Evolutionary conservation across 179 eudicot genomes (phyloP), one percentile per base, ranked within the genome.

Genomic region (Silene vulgaris): DNA sequence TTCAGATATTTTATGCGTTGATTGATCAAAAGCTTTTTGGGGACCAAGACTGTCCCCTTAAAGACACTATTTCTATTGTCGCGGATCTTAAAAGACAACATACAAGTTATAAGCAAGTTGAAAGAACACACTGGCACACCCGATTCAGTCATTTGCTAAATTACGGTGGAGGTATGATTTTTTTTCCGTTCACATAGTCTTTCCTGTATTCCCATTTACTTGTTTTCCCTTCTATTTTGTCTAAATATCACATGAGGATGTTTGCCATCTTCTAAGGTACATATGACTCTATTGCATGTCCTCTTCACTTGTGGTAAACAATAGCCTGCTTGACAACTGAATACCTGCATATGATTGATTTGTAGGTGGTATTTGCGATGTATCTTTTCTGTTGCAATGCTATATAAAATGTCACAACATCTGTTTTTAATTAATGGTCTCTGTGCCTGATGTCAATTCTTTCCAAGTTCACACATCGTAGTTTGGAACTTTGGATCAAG

Each of bases 51-150:
- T 83, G 82, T 61, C 83, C 87, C 6, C 76, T 81, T 52, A 82
- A 76, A 45, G 91, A 92, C 82, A 86, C 97, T 29, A 73, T 84
- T 61, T 75, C 98, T 28, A 43, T 88, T 71, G 88, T 90, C 40
- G 90, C 89, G 29, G 88, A 94, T 80, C 80, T 94, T 80, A 90
- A 83, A 81, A 80, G 88, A 80, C 84, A 72, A 50, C 87, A 87
- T 78, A 90, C 94, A 7, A 85, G 94, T 82, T 92, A 97, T 88
- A 90, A 89, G 86, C 89, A 92, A 82, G 91, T 90, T 74, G 95
- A 94, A 80, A 95, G 96, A 66, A 92, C 89, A 73, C 92, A 87
- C 78, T 94, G 98, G 97, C 98, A 92, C 80, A 86, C 95, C 54
- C 92, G 98, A 72, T 94, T 94, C 83, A 89, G 81, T 78, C 98